Conservation (phyloP, 129 eudicot species). For the Erigeron canadensis region DNA sequence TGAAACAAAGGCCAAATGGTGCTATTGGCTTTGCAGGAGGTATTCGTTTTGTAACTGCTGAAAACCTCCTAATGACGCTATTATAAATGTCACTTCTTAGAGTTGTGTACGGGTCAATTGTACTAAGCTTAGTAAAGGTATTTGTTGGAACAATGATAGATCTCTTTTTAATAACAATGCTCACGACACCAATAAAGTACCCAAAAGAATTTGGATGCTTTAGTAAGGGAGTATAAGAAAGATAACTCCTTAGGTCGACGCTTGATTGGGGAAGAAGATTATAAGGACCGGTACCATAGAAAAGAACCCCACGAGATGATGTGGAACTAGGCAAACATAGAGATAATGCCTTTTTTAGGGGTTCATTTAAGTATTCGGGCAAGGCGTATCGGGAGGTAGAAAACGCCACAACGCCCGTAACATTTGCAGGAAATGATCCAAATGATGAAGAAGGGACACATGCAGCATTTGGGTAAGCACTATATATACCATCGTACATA, state of each 20-base stretch:
- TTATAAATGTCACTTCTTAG: neutral
- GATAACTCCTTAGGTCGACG: neutral
- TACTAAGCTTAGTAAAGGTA: neutral
- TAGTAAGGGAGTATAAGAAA: neutral
- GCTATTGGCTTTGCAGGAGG: neutral
- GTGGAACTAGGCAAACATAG: neutral
- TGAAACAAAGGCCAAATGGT: conserved; percentile 4
- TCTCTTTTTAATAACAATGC: neutral
- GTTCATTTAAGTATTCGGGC: neutral
- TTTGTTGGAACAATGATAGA: neutral
- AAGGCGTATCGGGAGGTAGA: neutral
- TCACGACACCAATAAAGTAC: neutral
- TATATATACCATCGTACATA: neutral
- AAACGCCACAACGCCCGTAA: neutral
- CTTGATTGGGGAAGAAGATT: neutral
- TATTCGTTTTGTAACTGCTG: neutral
- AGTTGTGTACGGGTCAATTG: neutral
- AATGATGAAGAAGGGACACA: neutral
- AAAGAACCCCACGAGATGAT: neutral
- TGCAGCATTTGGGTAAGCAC: neutral
- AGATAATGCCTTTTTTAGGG: neutral
- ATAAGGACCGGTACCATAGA: neutral
- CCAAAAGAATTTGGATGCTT: conserved; percentile 1
- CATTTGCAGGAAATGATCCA: neutral
- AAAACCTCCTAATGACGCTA: neutral